A percentile compares a stretch with the other conserved stretches of the same genome.
phyloP scores from a whole-genome alignment of 768 basidiomycete species.

The Amanita rubescens region DNA sequence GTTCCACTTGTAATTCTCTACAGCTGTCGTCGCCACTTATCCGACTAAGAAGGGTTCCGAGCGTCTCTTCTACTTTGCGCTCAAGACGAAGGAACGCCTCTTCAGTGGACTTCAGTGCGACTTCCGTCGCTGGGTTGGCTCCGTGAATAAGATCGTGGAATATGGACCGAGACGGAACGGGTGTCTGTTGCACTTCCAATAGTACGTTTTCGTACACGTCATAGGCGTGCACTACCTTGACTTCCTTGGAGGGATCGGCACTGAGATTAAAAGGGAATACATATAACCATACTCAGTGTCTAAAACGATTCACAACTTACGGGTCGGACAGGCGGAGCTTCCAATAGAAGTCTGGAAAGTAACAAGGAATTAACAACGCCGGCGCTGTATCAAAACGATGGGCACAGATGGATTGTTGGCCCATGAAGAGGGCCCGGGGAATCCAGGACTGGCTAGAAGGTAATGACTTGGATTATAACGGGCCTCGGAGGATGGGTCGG shows the following conservation, averaged over 20 bases:
- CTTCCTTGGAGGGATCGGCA: not conserved
- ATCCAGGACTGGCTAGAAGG: no score
- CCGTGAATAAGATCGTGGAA: slow-evolving; percentile 11
- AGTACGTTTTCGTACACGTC: slow-evolving; percentile 46
- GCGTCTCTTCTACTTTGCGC: slow-evolving; percentile 27
- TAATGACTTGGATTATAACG: no score
- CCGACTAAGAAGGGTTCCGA: not conserved
- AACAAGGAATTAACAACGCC: not conserved
- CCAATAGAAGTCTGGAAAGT: slow-evolving; percentile 1
- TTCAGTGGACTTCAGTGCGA: slow-evolving; percentile 31
- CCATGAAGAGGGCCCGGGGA: no score
- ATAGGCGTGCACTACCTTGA: slow-evolving; percentile 34
- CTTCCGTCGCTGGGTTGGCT: slow-evolving; percentile 20
- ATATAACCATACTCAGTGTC: no score
- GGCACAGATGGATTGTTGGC: no score
- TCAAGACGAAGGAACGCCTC: slow-evolving; percentile 37
- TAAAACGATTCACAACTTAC: not conserved
- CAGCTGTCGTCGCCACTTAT: slow-evolving; percentile 7
- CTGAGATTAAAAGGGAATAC: no score
- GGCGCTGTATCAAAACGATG: no score
- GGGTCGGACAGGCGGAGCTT: not conserved
- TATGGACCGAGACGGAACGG: slow-evolving; percentile 17
- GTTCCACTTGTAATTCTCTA: slow-evolving; percentile 23
- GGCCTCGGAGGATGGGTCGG: no score
- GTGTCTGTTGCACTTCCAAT: slow-evolving; percentile 31